Percentiles rank a stretch among this genome's conserved stretches.
These are phyloP conservation scores for Cytospora piceicola DNA, from an alignment of 2,329 filamentous ascomycete genomes.

Conservation along the genomic window DNA sequence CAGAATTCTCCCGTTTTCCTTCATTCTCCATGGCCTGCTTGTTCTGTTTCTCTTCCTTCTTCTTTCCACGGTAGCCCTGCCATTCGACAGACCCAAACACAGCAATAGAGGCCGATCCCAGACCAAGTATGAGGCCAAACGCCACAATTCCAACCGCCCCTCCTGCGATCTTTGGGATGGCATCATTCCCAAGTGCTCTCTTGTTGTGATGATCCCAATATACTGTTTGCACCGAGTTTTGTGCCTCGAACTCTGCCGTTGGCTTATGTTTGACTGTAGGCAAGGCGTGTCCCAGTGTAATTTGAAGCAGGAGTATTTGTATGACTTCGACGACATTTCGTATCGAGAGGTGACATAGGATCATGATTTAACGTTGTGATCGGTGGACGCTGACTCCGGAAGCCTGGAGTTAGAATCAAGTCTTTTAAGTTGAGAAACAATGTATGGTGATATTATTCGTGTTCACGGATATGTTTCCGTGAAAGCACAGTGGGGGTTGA, in stretches of 20 bases:
- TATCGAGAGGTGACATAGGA: slow-evolving; percentile 15
- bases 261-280: slow-evolving; percentile 2
- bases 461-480: neutral
- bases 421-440: neutral
- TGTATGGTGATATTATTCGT: neutral
- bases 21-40: neutral
- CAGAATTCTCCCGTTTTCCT: neutral
- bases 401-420: neutral
- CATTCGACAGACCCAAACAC: slow-evolving; percentile 25
- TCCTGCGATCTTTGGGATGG: slow-evolving; percentile 21
- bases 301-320: slow-evolving; percentile 4
- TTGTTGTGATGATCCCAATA: neutral
- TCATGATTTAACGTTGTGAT: slow-evolving; percentile 1
- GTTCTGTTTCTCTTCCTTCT: slow-evolving; percentile 18
- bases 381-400: no score
- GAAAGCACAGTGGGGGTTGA: neutral
- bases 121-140: slow-evolving; percentile 22
- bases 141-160: slow-evolving; percentile 13
- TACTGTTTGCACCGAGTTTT: neutral
- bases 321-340: slow-evolving; percentile 13
- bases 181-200: neutral
- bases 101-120: slow-evolving; percentile 27
- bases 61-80: slow-evolving; percentile 16
- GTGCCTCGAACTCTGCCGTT: neutral
- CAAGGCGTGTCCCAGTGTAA: slow-evolving; percentile 4